Evolutionary conservation across 2,329 filamentous ascomycete species (phyloP).

Genomic region (Seiridium cupressi): DNA sequence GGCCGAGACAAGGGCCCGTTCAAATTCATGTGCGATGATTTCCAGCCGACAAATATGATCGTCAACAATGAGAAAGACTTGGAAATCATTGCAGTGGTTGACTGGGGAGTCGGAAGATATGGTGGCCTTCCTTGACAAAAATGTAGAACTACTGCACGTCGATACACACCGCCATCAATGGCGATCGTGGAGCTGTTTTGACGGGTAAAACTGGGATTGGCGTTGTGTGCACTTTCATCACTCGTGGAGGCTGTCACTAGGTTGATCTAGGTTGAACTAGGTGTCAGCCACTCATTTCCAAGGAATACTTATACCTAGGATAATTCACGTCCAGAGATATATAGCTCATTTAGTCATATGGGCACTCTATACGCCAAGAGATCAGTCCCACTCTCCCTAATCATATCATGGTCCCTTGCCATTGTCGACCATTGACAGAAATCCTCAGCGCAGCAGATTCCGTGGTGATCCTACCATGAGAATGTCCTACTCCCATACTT

Average conservation of each 20-base stretch:
- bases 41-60: conserved; percentile 33
- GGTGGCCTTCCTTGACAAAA: background rate
- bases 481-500: background rate
- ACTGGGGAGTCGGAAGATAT: conserved; percentile 14
- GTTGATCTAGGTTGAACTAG: background rate
- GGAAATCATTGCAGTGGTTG: conserved; percentile 31
- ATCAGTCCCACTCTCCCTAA: background rate
- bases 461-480: background rate
- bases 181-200: background rate
- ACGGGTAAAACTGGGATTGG: background rate
- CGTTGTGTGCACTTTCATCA: background rate
- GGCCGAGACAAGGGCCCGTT: conserved; percentile 24
- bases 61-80: conserved; percentile 29
- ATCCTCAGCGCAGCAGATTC: background rate
- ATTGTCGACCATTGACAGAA: background rate
- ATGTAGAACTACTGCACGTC: background rate
- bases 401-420: background rate
- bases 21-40: conserved; percentile 35
- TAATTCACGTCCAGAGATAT: background rate
- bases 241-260: background rate
- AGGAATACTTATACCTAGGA: background rate
- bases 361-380: background rate
- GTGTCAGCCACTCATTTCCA: background rate
- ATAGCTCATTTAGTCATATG: background rate
- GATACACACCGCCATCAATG: background rate